Base-by-base conservation (phyloP, 768 basidiomycete species). In the Podaxis pistillaris region DNA sequence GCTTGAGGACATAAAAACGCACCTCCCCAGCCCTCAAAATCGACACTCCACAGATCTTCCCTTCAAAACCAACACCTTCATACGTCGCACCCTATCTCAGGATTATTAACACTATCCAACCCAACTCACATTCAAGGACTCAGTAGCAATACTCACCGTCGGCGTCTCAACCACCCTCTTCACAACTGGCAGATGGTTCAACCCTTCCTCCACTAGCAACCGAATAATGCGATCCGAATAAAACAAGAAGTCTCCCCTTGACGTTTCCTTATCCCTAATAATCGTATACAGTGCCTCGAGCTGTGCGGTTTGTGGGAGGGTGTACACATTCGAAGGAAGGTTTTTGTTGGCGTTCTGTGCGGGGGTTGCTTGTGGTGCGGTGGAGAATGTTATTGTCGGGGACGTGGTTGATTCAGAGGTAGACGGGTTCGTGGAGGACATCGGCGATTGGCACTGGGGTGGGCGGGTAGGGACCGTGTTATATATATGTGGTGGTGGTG, bases 261-360 rank as follows among this genome's bases (percentile, higher is more conserved):
- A 84, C 2, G 96, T 97, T 46, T 89, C 84, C 75, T 88, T 90
- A 75, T 96, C 89, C 57, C 96, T 76, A 73, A 97, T 96, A 74
- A 97, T 96, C 11, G 95, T 98, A 78, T 96, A 92, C 33, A 98
- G 79, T 1, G 94, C 95, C 73, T 97, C 95, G 22, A 99, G 86
- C 77, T 98, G 96, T 1, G 91, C 88, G 0, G 94, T 98, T 68
- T 91, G 93, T 0, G 88, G 89, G 1, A 98, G 81, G 3, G 91
- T 94, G 73, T 90, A 87, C n/a, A 96, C 94, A 12, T 91, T 94
- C 2, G 88, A 79, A 12, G 93, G 92, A 13, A 93, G 78, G 12
- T 78, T 74, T 50, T 78, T 69, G 22, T 71, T 70, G 4, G 76
- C 75, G 19, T 75, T 75, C 64, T 76, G 76, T 8, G 78, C 71